These are phyloP conservation scores for Hordeum marinum DNA, from an alignment of 176 grass and related monocot species.

Conservation along the genomic window DNA sequence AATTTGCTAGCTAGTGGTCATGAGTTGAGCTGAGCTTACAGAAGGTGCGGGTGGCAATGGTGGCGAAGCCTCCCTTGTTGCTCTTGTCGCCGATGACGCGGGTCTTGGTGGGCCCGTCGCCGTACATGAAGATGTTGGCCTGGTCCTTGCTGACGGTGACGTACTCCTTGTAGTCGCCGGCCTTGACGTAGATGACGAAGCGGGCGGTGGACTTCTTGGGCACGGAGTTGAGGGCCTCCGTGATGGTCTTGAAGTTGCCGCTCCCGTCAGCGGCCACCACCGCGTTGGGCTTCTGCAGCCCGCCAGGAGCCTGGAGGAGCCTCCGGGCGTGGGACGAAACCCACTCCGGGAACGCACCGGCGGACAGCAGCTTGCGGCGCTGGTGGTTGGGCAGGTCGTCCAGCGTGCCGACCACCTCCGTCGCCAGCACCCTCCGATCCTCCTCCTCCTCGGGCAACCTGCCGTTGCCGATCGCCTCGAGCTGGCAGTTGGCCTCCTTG, in stretches of 20 bases:
- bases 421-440: constrained; percentile 4
- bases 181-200: constrained; percentile 91
- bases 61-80: constrained; percentile 45
- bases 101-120: constrained; percentile 52
- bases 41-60: constrained; percentile 60
- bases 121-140: constrained; percentile 83
- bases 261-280: constrained; percentile 88
- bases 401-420: constrained; percentile 29
- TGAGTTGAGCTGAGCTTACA: constrained; percentile 18
- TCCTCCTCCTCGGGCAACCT: not conserved
- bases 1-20: not conserved
- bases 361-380: not conserved
- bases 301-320: constrained; percentile 33
- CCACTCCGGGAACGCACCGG: constrained; percentile 43
- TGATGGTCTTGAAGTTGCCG: constrained; percentile 82
- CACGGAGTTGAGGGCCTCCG: constrained; percentile 45
- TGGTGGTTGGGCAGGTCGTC: constrained; percentile 28
- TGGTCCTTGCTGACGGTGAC: constrained; percentile 43
- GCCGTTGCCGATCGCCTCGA: not conserved
- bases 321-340: constrained; percentile 45
- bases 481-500: constrained; percentile 32
- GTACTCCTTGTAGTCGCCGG: constrained; percentile 78
- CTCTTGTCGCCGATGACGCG: constrained; percentile 56
- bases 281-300: constrained; percentile 43
- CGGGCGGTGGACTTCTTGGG: constrained; percentile 38